Evolutionary conservation across 2,329 filamentous ascomycete species (phyloP), one percentile per base, ranked within the genome.

Genomic region (Botryotinia convoluta): DNA sequence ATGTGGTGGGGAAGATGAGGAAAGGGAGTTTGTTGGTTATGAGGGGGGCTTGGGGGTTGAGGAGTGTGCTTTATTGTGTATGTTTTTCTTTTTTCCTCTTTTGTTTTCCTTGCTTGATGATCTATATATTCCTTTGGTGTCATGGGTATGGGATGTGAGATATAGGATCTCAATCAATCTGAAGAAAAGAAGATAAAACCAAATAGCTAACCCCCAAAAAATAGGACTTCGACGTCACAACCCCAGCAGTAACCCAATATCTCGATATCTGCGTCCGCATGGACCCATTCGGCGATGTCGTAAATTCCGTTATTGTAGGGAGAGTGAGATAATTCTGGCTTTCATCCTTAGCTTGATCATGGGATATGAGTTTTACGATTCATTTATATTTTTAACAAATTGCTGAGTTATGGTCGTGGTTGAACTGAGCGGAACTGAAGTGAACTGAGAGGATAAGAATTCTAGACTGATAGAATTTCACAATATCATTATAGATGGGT

Each of bases 241-340:
- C 80, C 0, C 74, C 79, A 32, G 78, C 78, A 4, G 72, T 85
- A 42, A 67, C 80, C 54, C 72, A 76, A 4, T 79, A 81, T 1
- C 76, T 85, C 29, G 83, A 86, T 68, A 78, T 84, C 0, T 80
- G 84, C 35, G 78, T 83, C 0, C 83, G 84, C 10, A 81, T 86
- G 54, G 85, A 87, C 77, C 86, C 86, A 1, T 85, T 84, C 77
- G 84, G 82, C 2, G 79, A 84, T 65, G 83, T 87, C 3, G 84
- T 88, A 5, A 87, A 88, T 74, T 86, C 84, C 10, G 82, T 86
- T 2, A 81, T 86, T 64, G 79, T 87, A 42, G 82, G 77, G 16
- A 75, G 74, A 29, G 79, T 79, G 5, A 78, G 37, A 44, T 72
- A n/a, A 71, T 16, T 16, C n/a, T 57, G 14, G 0, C 14, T 3